Percentiles rank a stretch among this genome's conserved stretches.
Conservation (phyloP, 2,329 filamentous ascomycete genomes). For the Phoma herbarum region DNA sequence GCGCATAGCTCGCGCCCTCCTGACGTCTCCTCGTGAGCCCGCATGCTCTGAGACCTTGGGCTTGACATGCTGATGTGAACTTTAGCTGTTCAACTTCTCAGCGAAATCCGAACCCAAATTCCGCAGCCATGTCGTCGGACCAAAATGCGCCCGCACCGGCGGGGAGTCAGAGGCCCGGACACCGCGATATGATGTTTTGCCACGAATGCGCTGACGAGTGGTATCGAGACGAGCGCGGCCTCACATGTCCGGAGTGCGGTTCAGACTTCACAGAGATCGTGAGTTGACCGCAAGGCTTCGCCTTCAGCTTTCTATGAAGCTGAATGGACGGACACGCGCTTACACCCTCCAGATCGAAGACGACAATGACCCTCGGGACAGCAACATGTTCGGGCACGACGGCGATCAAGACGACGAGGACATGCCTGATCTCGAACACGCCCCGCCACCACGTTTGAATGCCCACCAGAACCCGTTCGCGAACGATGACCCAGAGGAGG, state of each 20-base stretch:
- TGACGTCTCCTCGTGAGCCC: conserved; percentile 30
- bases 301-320: conserved; percentile 15
- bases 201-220: conserved; percentile 84
- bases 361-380: conserved; percentile 70
- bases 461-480: conserved; percentile 61
- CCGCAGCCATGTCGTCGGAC: conserved; percentile 33
- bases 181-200: conserved; percentile 80
- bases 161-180: conserved; percentile 31
- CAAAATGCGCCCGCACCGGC: conserved; percentile 19
- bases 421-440: conserved; percentile 41
- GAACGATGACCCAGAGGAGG: conserved; percentile 60
- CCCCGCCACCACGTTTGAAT: conserved; percentile 36
- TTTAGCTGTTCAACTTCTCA: conserved; percentile 10
- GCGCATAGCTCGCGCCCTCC: conserved; percentile 18
- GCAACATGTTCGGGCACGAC: conserved; percentile 38
- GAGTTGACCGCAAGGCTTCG: conserved; percentile 50
- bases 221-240: conserved; percentile 73
- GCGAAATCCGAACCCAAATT: conserved; percentile 9
- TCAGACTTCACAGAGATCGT: conserved; percentile 89
- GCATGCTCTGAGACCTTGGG: not conserved
- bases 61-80: conserved; percentile 16
- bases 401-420: conserved; percentile 43
- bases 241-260: conserved; percentile 79
- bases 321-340: conserved; percentile 23
- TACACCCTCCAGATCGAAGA: conserved; percentile 55